Percentiles rank a stretch among this genome's conserved stretches.
These are phyloP conservation scores for Plectosphaerella cucumerina DNA, from an alignment of 2,329 filamentous ascomycete species.

Conservation along the genomic window DNA sequence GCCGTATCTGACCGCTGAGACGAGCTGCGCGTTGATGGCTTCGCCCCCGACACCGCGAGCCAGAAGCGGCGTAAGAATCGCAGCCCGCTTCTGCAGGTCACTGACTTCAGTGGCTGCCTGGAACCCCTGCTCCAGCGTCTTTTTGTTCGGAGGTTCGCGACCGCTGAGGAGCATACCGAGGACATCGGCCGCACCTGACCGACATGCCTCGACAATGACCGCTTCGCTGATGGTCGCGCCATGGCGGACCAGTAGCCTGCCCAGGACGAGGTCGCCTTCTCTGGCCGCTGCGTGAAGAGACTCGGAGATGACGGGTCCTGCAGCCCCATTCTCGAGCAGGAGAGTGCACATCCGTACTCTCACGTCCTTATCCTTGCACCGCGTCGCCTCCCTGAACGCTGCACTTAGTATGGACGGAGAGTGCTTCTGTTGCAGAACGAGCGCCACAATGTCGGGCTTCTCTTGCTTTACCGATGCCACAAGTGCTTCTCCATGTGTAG, in stretches of 20 bases:
- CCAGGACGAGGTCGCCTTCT: slow-evolving; percentile 48
- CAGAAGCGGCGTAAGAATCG: slow-evolving; percentile 47
- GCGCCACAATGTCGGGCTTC: slow-evolving; percentile 37
- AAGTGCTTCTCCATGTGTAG: slow-evolving; percentile 45
- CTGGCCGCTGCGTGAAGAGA: slow-evolving; percentile 47
- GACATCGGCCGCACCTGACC: slow-evolving; percentile 44
- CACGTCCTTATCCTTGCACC: slow-evolving; percentile 30
- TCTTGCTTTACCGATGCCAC: slow-evolving; percentile 40
- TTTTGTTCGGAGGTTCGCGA: slow-evolving; percentile 30
- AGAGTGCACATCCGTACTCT: slow-evolving; percentile 40
- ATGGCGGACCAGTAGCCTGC: slow-evolving; percentile 44
- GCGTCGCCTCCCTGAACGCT: slow-evolving; percentile 39
- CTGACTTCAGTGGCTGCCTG: slow-evolving; percentile 50
- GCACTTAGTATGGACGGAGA: slow-evolving; percentile 32
- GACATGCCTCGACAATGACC: slow-evolving; percentile 50
- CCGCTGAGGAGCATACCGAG: slow-evolving; percentile 45
- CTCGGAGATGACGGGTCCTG: slow-evolving; percentile 39
- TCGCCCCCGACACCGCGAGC: slow-evolving; percentile 45
- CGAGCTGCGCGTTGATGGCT: slow-evolving; percentile 47
- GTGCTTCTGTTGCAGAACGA: slow-evolving; percentile 38
- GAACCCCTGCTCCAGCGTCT: slow-evolving; percentile 46
- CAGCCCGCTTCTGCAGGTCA: slow-evolving; percentile 43
- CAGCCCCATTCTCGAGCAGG: slow-evolving; percentile 42
- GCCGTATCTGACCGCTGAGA: slow-evolving; percentile 48
- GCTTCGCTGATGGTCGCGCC: slow-evolving; percentile 50